A percentile compares a stretch with the other conserved stretches of the same genome.
Evolutionary conservation across 2,329 filamentous ascomycete species (phyloP).

Genomic region (Ophiostoma angusticollis): DNA sequence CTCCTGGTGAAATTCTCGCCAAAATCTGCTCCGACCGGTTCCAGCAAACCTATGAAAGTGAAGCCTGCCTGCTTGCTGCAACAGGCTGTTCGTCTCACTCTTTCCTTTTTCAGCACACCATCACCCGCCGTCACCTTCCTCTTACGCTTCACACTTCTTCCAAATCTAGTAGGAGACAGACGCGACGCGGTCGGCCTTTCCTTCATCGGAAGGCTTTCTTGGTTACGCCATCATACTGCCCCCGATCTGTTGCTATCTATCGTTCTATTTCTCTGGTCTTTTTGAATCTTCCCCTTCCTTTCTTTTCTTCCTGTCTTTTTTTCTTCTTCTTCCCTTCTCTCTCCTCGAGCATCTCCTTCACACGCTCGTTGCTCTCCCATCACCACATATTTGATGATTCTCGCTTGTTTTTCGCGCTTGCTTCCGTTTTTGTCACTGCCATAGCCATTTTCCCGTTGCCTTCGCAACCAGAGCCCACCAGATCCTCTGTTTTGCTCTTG

Average conservation of each 20-base stretch:
- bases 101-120: no score
- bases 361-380: neutral
- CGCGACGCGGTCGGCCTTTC: neutral
- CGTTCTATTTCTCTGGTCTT: neutral
- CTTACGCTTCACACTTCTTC: no score
- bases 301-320: neutral
- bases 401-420: neutral
- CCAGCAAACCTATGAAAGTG: no score
- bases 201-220: neutral
- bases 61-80: no score
- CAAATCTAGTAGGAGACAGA: no score
- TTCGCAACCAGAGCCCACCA: neutral
- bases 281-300: neutral
- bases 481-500: neutral
- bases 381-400: neutral
- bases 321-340: neutral
- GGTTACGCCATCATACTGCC: neutral
- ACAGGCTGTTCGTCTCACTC: no score
- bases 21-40: no score
- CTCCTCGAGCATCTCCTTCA: neutral
- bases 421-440: no score
- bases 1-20: no score
- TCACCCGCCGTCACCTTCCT: no score
- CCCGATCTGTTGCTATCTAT: neutral
- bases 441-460: neutral